These are phyloP conservation scores for Yarrowia deformans DNA, from an alignment of 805 yeast species.

Conservation along the genomic window DNA sequence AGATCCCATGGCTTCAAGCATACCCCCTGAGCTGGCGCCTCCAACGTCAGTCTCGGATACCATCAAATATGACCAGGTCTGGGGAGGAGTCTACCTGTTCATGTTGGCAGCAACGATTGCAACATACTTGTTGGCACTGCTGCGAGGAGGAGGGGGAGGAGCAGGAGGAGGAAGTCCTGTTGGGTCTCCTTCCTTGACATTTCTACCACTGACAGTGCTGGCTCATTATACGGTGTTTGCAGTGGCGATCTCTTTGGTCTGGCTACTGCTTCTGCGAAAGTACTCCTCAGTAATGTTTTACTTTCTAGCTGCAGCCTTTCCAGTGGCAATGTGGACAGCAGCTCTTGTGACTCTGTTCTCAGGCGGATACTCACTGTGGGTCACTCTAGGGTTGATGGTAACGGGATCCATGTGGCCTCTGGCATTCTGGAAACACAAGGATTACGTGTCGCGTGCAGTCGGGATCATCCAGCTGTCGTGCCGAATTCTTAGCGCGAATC, in stretches of 20 bases:
- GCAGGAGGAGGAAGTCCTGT: conserved; percentile 29
- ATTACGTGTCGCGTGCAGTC: conserved; percentile 47
- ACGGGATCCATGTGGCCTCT: conserved; percentile 47
- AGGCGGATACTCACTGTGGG: conserved; percentile 21
- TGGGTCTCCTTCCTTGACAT: conserved; percentile 10
- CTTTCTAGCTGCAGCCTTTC: conserved; percentile 29
- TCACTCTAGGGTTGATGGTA: conserved; percentile 44
- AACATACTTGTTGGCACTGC: conserved; percentile 47
- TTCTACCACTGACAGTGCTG: conserved; percentile 41
- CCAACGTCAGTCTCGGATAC: conserved; percentile 12
- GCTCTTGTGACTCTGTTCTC: conserved; percentile 12
- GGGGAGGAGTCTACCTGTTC: conserved; percentile 46
- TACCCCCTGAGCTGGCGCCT: conserved; percentile 31
- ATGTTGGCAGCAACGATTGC: conserved; percentile 47
- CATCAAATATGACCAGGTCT: conserved; percentile 43
- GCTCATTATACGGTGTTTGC: conserved; percentile 45
- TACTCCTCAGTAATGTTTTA: conserved; percentile 44
- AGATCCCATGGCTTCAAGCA: conserved; percentile 24
- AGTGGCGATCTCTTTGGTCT: conserved; percentile 45
- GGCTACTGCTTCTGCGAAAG: conserved; percentile 47
- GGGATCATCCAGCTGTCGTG: conserved; percentile 52
- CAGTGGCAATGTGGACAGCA: conserved; percentile 19
- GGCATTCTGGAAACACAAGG: conserved; percentile 46
- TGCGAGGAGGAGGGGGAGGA: conserved; percentile 42
- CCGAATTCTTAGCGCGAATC: conserved; percentile 49